Evolutionary conservation across 768 basidiomycete species (phyloP), one percentile per base, ranked within the genome.

Genomic region (Podaxis sp.): DNA sequence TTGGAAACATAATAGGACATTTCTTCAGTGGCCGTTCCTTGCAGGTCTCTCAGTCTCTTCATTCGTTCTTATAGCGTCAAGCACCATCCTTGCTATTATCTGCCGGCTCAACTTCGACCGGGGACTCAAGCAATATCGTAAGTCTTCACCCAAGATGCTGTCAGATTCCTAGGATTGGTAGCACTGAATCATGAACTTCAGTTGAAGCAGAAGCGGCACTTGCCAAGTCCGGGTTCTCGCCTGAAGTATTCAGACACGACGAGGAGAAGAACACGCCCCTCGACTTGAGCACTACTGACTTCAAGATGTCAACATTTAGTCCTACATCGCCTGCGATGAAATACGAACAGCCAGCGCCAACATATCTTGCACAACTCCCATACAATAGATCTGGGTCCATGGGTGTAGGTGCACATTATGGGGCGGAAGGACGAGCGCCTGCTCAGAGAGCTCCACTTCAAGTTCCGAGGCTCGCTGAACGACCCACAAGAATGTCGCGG

Each of bases 111-210:
- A 84, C 64, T 87, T 86, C 64, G 80, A 73, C 52, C 76, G 80
- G 61, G 86, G 86, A 0, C 74, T 86, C 11, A 75, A 76, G 0
- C 73, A 86, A 57, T 87, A 84, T 65, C 69, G 85, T 87, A 64
- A 62, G 83, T 74, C 18, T 59, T 46, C 28, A 40, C 7, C 36
- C 25, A 27, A 52, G n/a, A n/a, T 18, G 44, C 13, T 32, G 1
- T 42, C 27, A 47, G 16, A 21, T 32, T 25, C 67, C 40, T 63
- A 66, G 63, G 56, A 71, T 51, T 51, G 52, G 13, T 50, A 59
- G 28, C 53, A 18, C 6, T n/a, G n/a, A n/a, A 40, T 40, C 4
- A 40, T 40, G 38, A n/a, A 44, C 18, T n/a, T 11, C 59, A 79
- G 78, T 79, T 6, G 69, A 72, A 25, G 77, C 75, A 11, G 77